Conservation (phyloP, 768 basidiomycete species). For the Terana coerulea region DNA sequence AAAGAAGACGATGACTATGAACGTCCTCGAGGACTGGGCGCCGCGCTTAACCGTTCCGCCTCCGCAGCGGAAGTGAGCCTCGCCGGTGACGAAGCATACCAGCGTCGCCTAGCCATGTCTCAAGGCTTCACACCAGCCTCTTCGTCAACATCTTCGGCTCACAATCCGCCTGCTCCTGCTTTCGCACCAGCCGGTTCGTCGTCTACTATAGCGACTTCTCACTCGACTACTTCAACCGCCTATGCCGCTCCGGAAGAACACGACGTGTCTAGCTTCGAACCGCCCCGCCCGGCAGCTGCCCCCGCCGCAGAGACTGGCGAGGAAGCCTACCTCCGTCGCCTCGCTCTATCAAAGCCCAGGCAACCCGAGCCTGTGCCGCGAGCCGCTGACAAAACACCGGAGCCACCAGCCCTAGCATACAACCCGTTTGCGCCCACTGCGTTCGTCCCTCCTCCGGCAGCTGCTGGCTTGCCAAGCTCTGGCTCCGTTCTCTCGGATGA, state of each 20-base stretch:
- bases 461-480: conserved; percentile 32
- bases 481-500: conserved; percentile 51
- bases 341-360: conserved; percentile 49
- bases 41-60: conserved; percentile 19
- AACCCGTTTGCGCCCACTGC: conserved; percentile 67
- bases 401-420: conserved; percentile 57
- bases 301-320: conserved; percentile 49
- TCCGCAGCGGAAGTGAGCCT: conserved; percentile 40
- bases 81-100: conserved; percentile 79
- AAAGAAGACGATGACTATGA: conserved; percentile 57
- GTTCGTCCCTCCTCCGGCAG: conserved; percentile 51
- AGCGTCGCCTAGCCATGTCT: conserved; percentile 70
- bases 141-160: not conserved
- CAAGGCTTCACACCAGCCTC: conserved; percentile 21
- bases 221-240: not conserved
- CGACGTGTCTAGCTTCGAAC: conserved; percentile 17
- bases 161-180: conserved; percentile 3
- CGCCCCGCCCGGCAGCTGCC: conserved; percentile 8
- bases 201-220: too few species aligned
- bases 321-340: conserved; percentile 61
- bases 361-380: conserved; percentile 24
- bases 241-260: not conserved
- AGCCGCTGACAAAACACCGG: conserved; percentile 26
- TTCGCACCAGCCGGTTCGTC: conserved; percentile 2
- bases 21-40: conserved; percentile 27